Evolutionary conservation across 306 rosid species (phyloP).

Genomic region (Leucaena leucocephala): DNA sequence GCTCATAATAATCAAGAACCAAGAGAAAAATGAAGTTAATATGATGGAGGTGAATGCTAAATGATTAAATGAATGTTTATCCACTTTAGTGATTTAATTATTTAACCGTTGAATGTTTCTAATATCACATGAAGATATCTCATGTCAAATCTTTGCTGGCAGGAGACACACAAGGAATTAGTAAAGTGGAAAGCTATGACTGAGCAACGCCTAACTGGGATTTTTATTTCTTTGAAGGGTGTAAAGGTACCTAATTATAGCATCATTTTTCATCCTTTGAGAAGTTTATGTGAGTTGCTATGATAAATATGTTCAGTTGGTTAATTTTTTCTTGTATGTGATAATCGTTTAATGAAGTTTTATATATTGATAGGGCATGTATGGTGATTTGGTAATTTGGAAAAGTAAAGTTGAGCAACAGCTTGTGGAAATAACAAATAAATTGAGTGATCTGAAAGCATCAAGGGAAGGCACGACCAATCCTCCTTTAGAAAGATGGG

Average conservation of each 20-base stretch:
- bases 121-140: slow-evolving; percentile 26
- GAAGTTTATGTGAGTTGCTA: slow-evolving; percentile 21
- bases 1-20: slow-evolving; percentile 50
- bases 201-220: slow-evolving; percentile 63
- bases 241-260: slow-evolving; percentile 60
- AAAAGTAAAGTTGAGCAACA: slow-evolving; percentile 70
- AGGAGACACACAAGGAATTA: slow-evolving; percentile 66
- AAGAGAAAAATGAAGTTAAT: slow-evolving; percentile 44
- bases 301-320: slow-evolving; percentile 15
- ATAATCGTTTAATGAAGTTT: slow-evolving; percentile 25
- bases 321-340: slow-evolving; percentile 4
- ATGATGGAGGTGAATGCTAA: slow-evolving; percentile 60
- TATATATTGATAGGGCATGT: slow-evolving; percentile 58
- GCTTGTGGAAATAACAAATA: slow-evolving; percentile 57
- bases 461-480: slow-evolving; percentile 51
- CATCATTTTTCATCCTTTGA: slow-evolving; percentile 16
- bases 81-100: slow-evolving; percentile 23
- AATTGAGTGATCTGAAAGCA: slow-evolving; percentile 56
- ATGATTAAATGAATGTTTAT: slow-evolving; percentile 2
- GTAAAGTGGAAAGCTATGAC: slow-evolving; percentile 64
- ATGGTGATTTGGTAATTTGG: slow-evolving; percentile 65
- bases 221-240: slow-evolving; percentile 64
- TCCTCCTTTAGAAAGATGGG: slow-evolving; percentile 72
- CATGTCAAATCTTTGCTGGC: slow-evolving; percentile 39
- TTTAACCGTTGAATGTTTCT: slow-evolving; percentile 20